Evolutionary conservation across 345 rosid genomes (phyloP).

Genomic region (Rhizophora mangle): DNA sequence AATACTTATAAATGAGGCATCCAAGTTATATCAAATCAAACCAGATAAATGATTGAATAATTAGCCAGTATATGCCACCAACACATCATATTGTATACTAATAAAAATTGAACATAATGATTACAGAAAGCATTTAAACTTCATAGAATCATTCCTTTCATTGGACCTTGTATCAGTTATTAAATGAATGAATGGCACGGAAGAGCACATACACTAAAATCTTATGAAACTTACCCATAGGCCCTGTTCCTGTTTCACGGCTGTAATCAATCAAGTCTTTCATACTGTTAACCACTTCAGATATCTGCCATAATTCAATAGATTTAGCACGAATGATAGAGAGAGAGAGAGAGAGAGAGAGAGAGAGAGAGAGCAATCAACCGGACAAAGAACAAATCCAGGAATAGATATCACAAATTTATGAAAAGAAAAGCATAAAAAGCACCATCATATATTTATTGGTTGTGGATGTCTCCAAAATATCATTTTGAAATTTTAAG

Average conservation of each 20-base stretch:
- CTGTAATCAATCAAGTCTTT: conserved; percentile 99
- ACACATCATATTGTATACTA: no score
- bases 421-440: no score
- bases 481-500: no score
- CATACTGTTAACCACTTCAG: conserved; percentile 99
- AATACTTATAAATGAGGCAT: no score
- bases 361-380: neutral
- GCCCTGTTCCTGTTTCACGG: conserved; percentile 84
- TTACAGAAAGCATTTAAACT: neutral
- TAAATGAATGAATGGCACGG: no score
- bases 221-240: conserved; percentile 69
- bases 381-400: neutral
- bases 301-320: conserved; percentile 44
- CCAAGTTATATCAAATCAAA: no score
- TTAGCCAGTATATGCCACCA: no score
- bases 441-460: no score
- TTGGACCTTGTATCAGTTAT: neutral
- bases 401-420: no score
- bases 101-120: no score
- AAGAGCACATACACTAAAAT: neutral
- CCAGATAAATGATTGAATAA: no score
- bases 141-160: neutral
- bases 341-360: neutral
- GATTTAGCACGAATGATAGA: neutral
- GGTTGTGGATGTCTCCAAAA: no score